Evolutionary conservation across 2,329 filamentous ascomycete genomes (phyloP), one percentile per base, ranked within the genome.

Genomic region (Colletotrichum magnum): DNA sequence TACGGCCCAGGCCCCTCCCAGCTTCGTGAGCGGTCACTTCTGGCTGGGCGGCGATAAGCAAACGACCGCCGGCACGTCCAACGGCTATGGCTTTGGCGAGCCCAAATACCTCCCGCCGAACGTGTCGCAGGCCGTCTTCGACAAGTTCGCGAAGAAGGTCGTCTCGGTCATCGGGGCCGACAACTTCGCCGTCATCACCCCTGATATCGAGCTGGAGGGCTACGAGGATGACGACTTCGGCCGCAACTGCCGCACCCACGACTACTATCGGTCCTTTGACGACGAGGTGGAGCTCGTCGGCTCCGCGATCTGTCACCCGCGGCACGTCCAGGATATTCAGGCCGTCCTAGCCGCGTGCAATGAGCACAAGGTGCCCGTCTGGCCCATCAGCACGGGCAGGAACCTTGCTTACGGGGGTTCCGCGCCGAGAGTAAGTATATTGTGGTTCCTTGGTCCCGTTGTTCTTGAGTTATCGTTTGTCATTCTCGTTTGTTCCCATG

Each of bases 401-500:
- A 86, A 87, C 67, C 78, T 86, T 2, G 87, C 86, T 7, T 88
- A 88, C 64, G 86, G 86, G 16, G 86, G 86, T 15, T 84, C 84
- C 10, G 86, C 85, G 1, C 86, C 86, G 0, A 79, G 86, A 21
- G 80, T 68, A 39, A 0, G 59, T 15, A 10, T 32, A 7, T 7
- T 2, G n/a, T 9, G 28, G 7, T 43, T 15, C 39, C 10, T 43
- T 3, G 28, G 18, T 18, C 18, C 1, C 1, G 18, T 18, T 18
- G 18, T 1, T 18, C 18, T 18, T 18, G 1, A 18, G 18, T 18
- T 18, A 1, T 18, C 18, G 18, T 18, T 32, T 6, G 28, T 32
- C 28, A 9, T 32, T 32, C 32, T 36, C 32, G 32, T 2, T 12
- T 4, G 2, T 36, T 36, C 9, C 32, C 6, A 36, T 36, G 4